A percentile compares a stretch with the other conserved stretches of the same genome.
These are phyloP conservation scores for Coniosporium tulheliwenetii DNA, from an alignment of 2,329 filamentous ascomycete species.

Conservation along the genomic window DNA sequence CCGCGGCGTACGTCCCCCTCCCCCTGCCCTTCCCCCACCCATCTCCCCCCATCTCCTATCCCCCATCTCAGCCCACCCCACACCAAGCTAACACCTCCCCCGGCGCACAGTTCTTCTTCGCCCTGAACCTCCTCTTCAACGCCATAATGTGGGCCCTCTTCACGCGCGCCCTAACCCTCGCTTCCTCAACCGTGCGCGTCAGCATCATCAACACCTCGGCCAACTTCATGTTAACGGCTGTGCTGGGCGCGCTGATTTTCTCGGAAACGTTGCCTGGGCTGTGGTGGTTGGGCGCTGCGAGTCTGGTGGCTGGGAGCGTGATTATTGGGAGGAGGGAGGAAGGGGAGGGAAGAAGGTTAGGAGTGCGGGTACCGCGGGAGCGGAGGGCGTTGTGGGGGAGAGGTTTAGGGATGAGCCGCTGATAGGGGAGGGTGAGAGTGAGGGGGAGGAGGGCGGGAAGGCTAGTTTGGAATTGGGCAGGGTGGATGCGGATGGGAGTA, in stretches of 20 bases:
- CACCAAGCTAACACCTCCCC: slow-evolving; percentile 1
- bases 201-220: slow-evolving; percentile 69
- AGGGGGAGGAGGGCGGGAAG: neutral
- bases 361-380: slow-evolving; percentile 7
- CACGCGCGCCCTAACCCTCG: slow-evolving; percentile 59
- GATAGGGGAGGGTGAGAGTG: neutral
- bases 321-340: slow-evolving; percentile 60
- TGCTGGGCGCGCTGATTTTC: slow-evolving; percentile 57
- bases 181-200: slow-evolving; percentile 62
- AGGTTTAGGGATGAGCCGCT: slow-evolving; percentile 11
- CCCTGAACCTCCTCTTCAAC: slow-evolving; percentile 59
- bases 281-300: slow-evolving; percentile 60
- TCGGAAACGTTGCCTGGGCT: slow-evolving; percentile 53
- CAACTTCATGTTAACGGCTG: slow-evolving; percentile 65
- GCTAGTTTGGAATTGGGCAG: neutral
- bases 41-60: neutral
- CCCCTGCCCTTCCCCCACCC: neutral
- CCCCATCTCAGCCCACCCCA: no score
- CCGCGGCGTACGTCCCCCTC: slow-evolving; percentile 28
- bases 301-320: slow-evolving; percentile 63
- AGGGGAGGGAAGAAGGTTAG: slow-evolving; percentile 16
- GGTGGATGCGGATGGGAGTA: neutral
- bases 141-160: slow-evolving; percentile 76
- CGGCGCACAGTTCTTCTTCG: slow-evolving; percentile 49
- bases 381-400: slow-evolving; percentile 3